Evolutionary conservation across 441 rosid genomes (phyloP), one percentile per base, ranked within the genome.

Genomic region (Melastoma candidum): DNA sequence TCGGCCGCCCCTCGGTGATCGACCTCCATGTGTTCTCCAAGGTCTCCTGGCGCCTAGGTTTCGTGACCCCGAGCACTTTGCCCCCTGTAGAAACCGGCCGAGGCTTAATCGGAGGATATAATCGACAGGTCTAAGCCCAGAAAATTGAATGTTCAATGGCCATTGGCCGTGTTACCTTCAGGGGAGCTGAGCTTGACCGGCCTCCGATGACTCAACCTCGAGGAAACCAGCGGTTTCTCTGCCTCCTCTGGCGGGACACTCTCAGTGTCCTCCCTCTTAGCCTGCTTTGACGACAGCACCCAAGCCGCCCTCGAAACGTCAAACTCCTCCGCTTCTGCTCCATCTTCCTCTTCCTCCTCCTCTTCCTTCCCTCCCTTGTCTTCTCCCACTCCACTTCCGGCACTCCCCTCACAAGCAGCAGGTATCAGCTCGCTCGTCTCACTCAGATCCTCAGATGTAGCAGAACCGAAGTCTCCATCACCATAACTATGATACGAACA

Each of bases 291-390:
- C 49, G 63, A 50, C 17, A 61, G 51, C 53, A 72, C 61, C 76
- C 71, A 76, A 25, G 58, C 41, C 51, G 80, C 63, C 57, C 49
- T 69, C 2, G 75, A 63, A 32, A 62, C 65, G 5, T 9, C 66
- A 54, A 62, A 64, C 54, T 77, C 85, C 49, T 52, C 48, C 56
- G 11, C 63, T 17, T 17, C 22, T 17, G 0, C 22, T 17, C 22
- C 22, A 17, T 17, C 22, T 17, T 17, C 22, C 22, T 17, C 22
- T 41, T 44, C 46, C 51, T 17, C 22, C 1, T 17, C 22, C 22
- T 17, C 22, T 41, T 44, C 46, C 51, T 44, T 52, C 22, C 14
- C 43, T 17, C 47, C 48, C 36, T 58, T 17, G 22, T 17, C 45
- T n/a, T 49, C 47, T 48, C 54, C 62, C 17, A 68, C 48, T 59